Percentiles rank a stretch among this genome's conserved stretches.
These are phyloP conservation scores for Cardiospermum halicacabum DNA, from an alignment of 345 rosid species.

Conservation along the genomic window DNA sequence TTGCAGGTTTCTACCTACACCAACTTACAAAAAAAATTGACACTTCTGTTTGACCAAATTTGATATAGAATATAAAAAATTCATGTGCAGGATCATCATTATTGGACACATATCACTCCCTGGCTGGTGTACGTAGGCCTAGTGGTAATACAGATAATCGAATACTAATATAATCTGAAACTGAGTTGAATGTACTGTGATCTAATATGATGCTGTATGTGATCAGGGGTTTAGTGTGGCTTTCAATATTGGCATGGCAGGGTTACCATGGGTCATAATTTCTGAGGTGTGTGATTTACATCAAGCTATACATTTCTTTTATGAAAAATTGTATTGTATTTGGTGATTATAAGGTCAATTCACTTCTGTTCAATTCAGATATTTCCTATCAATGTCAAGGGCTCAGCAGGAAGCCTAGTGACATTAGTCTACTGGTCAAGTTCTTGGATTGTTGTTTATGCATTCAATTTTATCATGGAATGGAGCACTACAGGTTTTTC, in stretches of 20 bases:
- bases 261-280: conserved; percentile 27
- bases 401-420: conserved; percentile 80
- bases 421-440: conserved; percentile 72
- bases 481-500: conserved; percentile 54
- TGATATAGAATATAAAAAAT: too few species aligned
- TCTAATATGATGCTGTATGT: not conserved
- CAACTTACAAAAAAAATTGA: too few species aligned
- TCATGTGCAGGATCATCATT: conserved; percentile 38
- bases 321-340: too few species aligned
- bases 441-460: conserved; percentile 65
- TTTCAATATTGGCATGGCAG: conserved; percentile 18
- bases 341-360: too few species aligned
- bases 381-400: conserved; percentile 78
- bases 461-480: conserved; percentile 56
- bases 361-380: too few species aligned
- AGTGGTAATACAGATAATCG: conserved; percentile 42
- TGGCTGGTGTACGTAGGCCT: conserved; percentile 46
- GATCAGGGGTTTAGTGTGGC: conserved; percentile 12
- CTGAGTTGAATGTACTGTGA: not conserved
- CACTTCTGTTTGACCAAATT: too few species aligned
- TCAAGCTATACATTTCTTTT: too few species aligned
- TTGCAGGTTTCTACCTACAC: conserved; percentile 31
- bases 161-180: too few species aligned
- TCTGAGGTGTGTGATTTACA: conserved; percentile 22
- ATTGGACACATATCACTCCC: conserved; percentile 37